Evolutionary conservation across 1,284 basidiomycete species (phyloP).

Genomic region (Cutaneotrichosporon cutaneum): DNA sequence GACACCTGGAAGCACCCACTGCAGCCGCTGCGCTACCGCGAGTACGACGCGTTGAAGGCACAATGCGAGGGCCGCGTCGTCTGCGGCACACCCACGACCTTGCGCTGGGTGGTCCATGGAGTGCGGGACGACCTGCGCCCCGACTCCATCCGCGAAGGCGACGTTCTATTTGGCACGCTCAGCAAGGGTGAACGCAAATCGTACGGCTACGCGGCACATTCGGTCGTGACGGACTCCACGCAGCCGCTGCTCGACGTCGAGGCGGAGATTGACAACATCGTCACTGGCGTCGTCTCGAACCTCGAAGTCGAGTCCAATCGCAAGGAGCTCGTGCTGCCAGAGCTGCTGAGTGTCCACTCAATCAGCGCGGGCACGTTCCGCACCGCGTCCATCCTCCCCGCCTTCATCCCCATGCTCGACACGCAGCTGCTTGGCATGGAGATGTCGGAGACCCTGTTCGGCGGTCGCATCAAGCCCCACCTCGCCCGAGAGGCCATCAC

Average conservation of each 20-base stretch:
- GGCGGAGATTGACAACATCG: slow-evolving; percentile 27
- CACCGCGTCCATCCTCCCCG: slow-evolving; percentile 31
- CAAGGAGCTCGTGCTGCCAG: slow-evolving; percentile 21
- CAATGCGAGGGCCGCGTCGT: slow-evolving; percentile 12
- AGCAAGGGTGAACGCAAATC: background rate
- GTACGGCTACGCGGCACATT: background rate
- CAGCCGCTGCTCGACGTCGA: slow-evolving; percentile 33
- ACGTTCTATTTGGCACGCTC: background rate
- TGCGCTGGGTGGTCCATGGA: slow-evolving; percentile 23
- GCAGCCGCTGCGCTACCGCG: background rate
- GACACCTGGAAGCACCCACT: background rate
- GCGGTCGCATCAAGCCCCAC: slow-evolving; percentile 9
- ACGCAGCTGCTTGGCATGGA: slow-evolving; percentile 33
- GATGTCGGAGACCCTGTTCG: slow-evolving; percentile 23
- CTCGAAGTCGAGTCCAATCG: background rate
- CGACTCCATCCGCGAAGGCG: background rate
- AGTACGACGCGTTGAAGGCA: background rate
- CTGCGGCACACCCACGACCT: slow-evolving; percentile 12
- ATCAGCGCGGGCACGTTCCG: slow-evolving; percentile 33
- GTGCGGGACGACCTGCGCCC: slow-evolving; percentile 28
- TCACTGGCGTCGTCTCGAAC: slow-evolving; percentile 12
- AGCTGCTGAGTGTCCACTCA: slow-evolving; percentile 26
- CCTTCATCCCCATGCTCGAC: slow-evolving; percentile 31
- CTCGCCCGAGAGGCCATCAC: slow-evolving; percentile 34
- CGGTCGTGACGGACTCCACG: slow-evolving; percentile 1